These are phyloP conservation scores for Chrysosphaeria jannelii DNA, from an alignment of 2,329 filamentous ascomycete species.

Conservation along the genomic window DNA sequence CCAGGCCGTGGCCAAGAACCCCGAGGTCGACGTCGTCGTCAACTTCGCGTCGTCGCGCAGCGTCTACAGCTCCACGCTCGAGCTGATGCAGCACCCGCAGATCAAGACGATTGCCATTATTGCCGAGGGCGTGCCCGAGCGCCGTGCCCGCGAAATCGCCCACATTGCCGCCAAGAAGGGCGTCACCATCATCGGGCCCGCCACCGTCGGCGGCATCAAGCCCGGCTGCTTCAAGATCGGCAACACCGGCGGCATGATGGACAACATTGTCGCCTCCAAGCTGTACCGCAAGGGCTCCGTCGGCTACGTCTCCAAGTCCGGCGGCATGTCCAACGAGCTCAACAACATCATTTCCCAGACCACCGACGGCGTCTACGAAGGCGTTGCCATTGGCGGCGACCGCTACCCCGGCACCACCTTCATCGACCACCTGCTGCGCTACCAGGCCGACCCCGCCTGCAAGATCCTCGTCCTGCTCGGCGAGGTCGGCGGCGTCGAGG, in stretches of 20 bases:
- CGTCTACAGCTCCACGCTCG: slow-evolving; percentile 96
- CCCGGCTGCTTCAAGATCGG: slow-evolving; percentile 98
- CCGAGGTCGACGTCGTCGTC: slow-evolving; percentile 88
- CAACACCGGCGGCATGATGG: slow-evolving; percentile 99
- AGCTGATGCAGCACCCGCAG: slow-evolving; percentile 89
- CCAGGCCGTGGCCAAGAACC: slow-evolving; percentile 90
- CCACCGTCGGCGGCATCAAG: slow-evolving; percentile 97
- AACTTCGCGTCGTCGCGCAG: slow-evolving; percentile 98
- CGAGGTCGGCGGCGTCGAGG: slow-evolving; percentile 97
- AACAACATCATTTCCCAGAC: slow-evolving; percentile 98
- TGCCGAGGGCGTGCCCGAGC: slow-evolving; percentile 93
- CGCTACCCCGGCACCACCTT: slow-evolving; percentile 97
- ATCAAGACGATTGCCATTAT: slow-evolving; percentile 99
- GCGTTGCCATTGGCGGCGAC: slow-evolving; percentile 97
- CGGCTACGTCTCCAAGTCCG: slow-evolving; percentile 98
- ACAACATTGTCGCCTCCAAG: slow-evolving; percentile 99
- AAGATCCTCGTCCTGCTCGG: slow-evolving; percentile 90
- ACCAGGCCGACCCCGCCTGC: slow-evolving; percentile 88
- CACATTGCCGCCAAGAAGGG: slow-evolving; percentile 95
- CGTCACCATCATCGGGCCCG: slow-evolving; percentile 93
- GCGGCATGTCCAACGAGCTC: slow-evolving; percentile 99
- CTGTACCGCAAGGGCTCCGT: slow-evolving; percentile 98
- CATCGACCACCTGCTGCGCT: slow-evolving; percentile 92
- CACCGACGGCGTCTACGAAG: slow-evolving; percentile 95
- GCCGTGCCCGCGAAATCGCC: slow-evolving; percentile 91